Evolutionary conservation across 176 grass and related monocot genomes (phyloP).

Genomic region (Themeda triandra): DNA sequence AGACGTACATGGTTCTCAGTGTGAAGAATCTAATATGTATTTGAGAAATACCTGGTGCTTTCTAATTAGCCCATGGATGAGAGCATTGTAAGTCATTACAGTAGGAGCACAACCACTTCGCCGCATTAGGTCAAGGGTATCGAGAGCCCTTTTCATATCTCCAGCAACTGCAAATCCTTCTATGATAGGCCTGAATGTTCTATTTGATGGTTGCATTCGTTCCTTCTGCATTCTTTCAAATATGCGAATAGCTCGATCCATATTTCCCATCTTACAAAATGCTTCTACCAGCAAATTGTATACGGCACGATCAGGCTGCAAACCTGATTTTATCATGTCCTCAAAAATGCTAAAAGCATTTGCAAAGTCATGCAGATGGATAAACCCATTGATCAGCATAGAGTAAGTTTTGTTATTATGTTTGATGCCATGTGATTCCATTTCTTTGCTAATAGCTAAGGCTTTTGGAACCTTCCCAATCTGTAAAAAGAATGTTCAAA

Average conservation of each 20-base stretch:
- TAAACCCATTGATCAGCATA: conserved; percentile 96
- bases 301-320: conserved; percentile 80
- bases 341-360: conserved; percentile 95
- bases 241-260: conserved; percentile 74
- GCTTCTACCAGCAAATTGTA: conserved; percentile 95
- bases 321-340: conserved; percentile 78
- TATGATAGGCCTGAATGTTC: conserved; percentile 93
- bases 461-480: conserved; percentile 87
- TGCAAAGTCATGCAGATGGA: conserved; percentile 88
- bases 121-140: conserved; percentile 85
- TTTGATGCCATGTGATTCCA: conserved; percentile 75
- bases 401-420: conserved; percentile 99
- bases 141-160: conserved; percentile 77
- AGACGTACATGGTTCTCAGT: background rate
- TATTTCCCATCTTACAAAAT: conserved; percentile 99
- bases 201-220: conserved; percentile 68
- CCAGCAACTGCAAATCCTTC: conserved; percentile 83
- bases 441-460: conserved; percentile 68
- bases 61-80: conserved; percentile 82
- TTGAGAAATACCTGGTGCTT: conserved; percentile 70
- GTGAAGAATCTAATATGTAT: conserved; percentile 7
- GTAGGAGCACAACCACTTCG: conserved; percentile 70
- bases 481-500: conserved; percentile 38
- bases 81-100: conserved; percentile 94
- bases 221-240: conserved; percentile 92